A percentile compares a stretch with the other conserved stretches of the same genome.
These are phyloP conservation scores for Neurospora sp. DNA, from an alignment of 495 filamentous ascomycete genomes.

Conservation along the genomic window DNA sequence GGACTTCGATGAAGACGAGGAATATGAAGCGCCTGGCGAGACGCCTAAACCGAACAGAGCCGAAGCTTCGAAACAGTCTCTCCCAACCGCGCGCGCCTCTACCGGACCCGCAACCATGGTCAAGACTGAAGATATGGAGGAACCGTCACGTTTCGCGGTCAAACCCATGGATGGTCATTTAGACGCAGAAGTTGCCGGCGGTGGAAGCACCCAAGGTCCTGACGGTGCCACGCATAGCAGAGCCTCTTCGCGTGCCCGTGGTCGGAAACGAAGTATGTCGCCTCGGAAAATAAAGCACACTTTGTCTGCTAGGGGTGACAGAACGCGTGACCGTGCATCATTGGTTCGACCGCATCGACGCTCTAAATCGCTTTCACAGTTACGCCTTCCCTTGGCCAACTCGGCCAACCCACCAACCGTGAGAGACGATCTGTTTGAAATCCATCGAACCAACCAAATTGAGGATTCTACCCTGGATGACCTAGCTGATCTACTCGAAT, in stretches of 20 bases:
- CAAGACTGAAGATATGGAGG: conserved; percentile 22
- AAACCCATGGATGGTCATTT: background rate
- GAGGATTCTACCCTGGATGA: conserved; percentile 47
- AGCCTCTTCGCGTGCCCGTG: background rate
- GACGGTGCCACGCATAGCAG: background rate
- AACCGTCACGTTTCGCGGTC: background rate
- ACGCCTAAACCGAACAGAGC: conserved; percentile 33
- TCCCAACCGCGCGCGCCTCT: conserved; percentile 40
- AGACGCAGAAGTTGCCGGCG: background rate
- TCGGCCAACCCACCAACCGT: conserved; percentile 37
- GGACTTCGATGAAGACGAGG: conserved; percentile 17
- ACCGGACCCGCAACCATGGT: conserved; percentile 40
- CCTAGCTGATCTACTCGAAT: conserved; percentile 30
- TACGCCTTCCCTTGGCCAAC: conserved; percentile 32
- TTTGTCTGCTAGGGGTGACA: conserved; percentile 11
- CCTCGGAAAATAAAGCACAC: conserved; percentile 7
- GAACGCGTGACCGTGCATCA: conserved; percentile 13
- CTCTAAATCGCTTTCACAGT: conserved; percentile 23
- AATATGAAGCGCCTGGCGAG: conserved; percentile 18
- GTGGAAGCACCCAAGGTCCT: background rate
- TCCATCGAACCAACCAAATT: conserved; percentile 35
- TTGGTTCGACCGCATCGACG: conserved; percentile 19
- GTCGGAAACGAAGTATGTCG: background rate
- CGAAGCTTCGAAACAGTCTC: conserved; percentile 39
- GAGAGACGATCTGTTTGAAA: conserved; percentile 38